phyloP scores from a whole-genome alignment of 768 basidiomycete genomes.

The Xanthoconium stramineum region DNA sequence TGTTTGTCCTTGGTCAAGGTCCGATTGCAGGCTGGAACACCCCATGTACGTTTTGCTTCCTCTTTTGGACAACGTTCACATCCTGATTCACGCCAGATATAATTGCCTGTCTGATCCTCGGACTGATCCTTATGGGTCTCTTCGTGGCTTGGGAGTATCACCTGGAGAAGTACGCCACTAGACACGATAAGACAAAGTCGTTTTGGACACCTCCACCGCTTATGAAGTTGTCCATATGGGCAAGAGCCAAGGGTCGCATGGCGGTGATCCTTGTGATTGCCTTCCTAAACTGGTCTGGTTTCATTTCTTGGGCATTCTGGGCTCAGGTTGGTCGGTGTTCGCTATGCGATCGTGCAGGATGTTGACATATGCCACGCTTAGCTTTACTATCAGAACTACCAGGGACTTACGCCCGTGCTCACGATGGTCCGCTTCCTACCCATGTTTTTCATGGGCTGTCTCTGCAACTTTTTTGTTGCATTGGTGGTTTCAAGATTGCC shows the following conservation, averaged over 20 bases:
- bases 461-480: slow-evolving; percentile 66
- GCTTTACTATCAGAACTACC: slow-evolving; percentile 73
- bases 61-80: slow-evolving; percentile 20
- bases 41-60: slow-evolving; percentile 37
- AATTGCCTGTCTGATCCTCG: slow-evolving; percentile 62
- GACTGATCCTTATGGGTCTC: slow-evolving; percentile 47
- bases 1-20: slow-evolving; percentile 72
- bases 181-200: slow-evolving; percentile 16
- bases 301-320: slow-evolving; percentile 55
- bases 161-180: slow-evolving; percentile 40
- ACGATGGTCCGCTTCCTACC: slow-evolving; percentile 69
- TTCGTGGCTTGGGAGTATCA: slow-evolving; percentile 69
- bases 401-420: slow-evolving; percentile 48
- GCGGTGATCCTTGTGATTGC: slow-evolving; percentile 61
- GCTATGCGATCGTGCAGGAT: not conserved
- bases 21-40: slow-evolving; percentile 64
- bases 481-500: slow-evolving; percentile 53
- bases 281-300: slow-evolving; percentile 61
- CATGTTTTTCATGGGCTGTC: slow-evolving; percentile 62
- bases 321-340: slow-evolving; percentile 31
- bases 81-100: slow-evolving; percentile 47
- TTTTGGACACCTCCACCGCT: slow-evolving; percentile 53
- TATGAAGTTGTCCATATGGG: slow-evolving; percentile 63
- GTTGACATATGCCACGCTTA: slow-evolving; percentile 23
- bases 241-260: slow-evolving; percentile 58